Base-by-base conservation (phyloP, 2,329 filamentous ascomycete species). In the Dothistroma pini region DNA sequence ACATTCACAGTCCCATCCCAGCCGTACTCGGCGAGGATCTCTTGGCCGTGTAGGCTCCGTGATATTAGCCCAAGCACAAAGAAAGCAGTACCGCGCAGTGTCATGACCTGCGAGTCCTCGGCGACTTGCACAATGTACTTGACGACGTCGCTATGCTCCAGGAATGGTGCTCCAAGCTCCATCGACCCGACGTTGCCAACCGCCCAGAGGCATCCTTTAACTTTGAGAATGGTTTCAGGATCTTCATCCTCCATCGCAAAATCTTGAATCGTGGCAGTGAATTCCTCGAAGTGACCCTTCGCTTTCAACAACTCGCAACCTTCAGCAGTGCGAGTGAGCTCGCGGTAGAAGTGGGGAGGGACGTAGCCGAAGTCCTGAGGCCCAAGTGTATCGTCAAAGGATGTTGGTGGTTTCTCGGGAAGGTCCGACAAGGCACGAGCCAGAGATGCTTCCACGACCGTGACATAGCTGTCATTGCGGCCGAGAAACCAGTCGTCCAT, bases 401-500 rank as follows among this genome's bases (percentile, higher is more conserved):
- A 72, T 12, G 64, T 58, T 38, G 75, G 72, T 5, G 83, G 77
- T 57, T 84, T 85, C 47, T 88, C 83, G 1, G 77, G 76, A n/a
- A 78, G 71, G 59, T 81, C 78, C n/a, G 86, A 81, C 67, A 96
- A 93, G 0, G 93, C 89, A 62, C 91, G 88, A 34, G 93, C 91
- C 56, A 99, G 82, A 58, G 93, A 96, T n/a, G 96, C 95, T 75
- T 99, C 95, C 47, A 99, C 93, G 47, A 97, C 84, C 41, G 87
- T 85, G 55, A 99, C 95, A 68, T 99, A 99, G n/a, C 87, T 89
- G 74, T 99, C 93, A 72, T 99, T 99, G 50, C 95, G 87, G 14
- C 95, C 95, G 19, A 99, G 82, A 72, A 97, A 99, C 95, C 95
- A 99, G 77, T 99, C 96, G 69, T 99, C 95, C 95, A 99, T 99